Conservation (phyloP, 2,329 filamentous ascomycete genomes). For the Clarireedia paspali region DNA sequence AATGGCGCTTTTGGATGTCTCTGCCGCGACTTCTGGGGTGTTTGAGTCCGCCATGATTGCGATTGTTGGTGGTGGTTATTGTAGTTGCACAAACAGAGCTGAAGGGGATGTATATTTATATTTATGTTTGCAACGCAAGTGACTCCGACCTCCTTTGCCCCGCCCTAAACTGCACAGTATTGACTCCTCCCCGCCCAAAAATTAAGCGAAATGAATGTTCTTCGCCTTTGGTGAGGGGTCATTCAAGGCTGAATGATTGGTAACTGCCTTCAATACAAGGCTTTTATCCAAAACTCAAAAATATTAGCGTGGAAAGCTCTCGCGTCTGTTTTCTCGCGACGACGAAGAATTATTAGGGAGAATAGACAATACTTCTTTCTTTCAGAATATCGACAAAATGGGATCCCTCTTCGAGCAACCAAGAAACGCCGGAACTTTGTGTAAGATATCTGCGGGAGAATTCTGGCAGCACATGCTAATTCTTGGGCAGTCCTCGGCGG, state of each 20-base stretch:
- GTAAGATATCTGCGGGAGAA: slow-evolving; percentile 36
- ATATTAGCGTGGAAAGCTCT: slow-evolving; percentile 11
- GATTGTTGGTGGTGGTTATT: neutral
- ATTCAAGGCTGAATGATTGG: neutral
- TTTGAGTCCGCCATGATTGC: slow-evolving; percentile 16
- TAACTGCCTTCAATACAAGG: slow-evolving; percentile 7
- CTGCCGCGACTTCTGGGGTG: slow-evolving; percentile 17
- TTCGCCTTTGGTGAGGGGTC: neutral
- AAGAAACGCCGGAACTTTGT: slow-evolving; percentile 85
- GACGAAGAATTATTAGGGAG: slow-evolving; percentile 2
- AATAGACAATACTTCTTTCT: neutral
- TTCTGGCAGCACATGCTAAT: slow-evolving; percentile 16
- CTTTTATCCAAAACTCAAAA: slow-evolving; percentile 5
- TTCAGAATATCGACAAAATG: slow-evolving; percentile 52
- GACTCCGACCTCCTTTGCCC: neutral
- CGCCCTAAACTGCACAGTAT: neutral
- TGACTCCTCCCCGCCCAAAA: slow-evolving; percentile 4
- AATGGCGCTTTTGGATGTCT: slow-evolving; percentile 52
- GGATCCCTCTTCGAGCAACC: slow-evolving; percentile 94
- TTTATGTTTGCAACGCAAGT: neutral
- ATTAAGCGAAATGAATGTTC: slow-evolving; percentile 4
- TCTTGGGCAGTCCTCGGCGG: slow-evolving; percentile 69
- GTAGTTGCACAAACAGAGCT: neutral
- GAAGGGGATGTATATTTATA: neutral
- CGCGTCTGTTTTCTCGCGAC: slow-evolving; percentile 11